Conservation (phyloP, 441 rosid species). For the Bruguiera hainesii region DNA sequence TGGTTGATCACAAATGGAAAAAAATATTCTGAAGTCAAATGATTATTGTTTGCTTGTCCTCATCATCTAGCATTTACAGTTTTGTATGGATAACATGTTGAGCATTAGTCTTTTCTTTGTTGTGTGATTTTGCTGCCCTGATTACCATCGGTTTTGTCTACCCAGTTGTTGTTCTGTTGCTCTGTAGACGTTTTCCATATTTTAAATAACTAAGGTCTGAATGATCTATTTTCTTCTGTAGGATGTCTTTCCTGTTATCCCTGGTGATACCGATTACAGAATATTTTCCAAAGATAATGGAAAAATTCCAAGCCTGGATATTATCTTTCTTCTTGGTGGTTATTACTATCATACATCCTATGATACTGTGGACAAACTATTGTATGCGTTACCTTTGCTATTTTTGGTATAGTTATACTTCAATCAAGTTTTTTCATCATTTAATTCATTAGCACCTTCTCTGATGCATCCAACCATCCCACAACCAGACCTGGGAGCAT, state of each 20-base stretch:
- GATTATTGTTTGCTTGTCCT: neutral
- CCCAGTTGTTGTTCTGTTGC: neutral
- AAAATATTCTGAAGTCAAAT: neutral
- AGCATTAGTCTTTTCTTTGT: neutral
- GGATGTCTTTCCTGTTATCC: conserved; percentile 91
- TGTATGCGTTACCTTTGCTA: conserved; percentile 73
- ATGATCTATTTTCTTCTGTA: conserved; percentile 26
- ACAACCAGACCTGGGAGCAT: conserved; percentile 96
- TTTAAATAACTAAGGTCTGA: conserved; percentile 10
- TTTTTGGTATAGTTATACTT: conserved; percentile 56
- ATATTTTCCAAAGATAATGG: conserved; percentile 92
- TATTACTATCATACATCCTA: conserved; percentile 95
- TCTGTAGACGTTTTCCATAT: conserved; percentile 11
- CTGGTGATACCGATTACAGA: conserved; percentile 98
- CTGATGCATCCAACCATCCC: conserved; percentile 32
- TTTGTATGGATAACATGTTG: neutral
- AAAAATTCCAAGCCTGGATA: conserved; percentile 93
- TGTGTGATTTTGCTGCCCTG: neutral
- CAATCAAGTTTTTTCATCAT: conserved; percentile 17
- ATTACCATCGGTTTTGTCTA: neutral
- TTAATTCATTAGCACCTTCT: conserved; percentile 29
- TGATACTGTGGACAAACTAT: conserved; percentile 93
- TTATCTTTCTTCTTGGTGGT: conserved; percentile 96
- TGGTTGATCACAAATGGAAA: neutral
- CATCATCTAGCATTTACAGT: too few species aligned